Base-by-base conservation (phyloP, 1,284 basidiomycete genomes). In the Sphagnurus paluster region DNA sequence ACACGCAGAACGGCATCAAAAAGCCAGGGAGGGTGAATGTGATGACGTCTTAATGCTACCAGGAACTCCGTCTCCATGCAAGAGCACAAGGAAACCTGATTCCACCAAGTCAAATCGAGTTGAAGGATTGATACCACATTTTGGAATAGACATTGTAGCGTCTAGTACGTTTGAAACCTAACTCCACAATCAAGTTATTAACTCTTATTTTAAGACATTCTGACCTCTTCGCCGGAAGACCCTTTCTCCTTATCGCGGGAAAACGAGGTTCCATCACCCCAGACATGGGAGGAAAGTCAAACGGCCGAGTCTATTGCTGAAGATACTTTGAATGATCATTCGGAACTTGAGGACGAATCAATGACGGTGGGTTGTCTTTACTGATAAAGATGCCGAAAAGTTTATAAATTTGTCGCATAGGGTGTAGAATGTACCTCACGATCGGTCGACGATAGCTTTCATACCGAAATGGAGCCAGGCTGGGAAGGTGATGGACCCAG, bases 31-130 rank as follows among this genome's bases (percentile, higher is more conserved):
- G 32, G 65, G 66, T n/a, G 59, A 64, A 17, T 69, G 68, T 28
- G 62, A 69, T 2, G 74, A 75, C 52, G 66, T 79, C 6, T 63
- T 63, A 14, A 72, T 75, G 66, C 66, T 84, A 9, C 82, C 83
- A n/a, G 74, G 72, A 0, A 83, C 79, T 23, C 82, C 84, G 0
- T 83, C 81, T 2, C 81, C 80, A 1, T 67, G 73, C 44, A 83
- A 80, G 44, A 37, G 19, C 25, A 16, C 19, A 13, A 51, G 43
- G 35, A 57, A 48, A n/a, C 30, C 49, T 23, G 43, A 36, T 10
- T 24, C 26, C 17, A 44, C 57, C 28, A 52, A 57, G 2, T 44
- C 52, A 2, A 59, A 50, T 6, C 51, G 44, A 7, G 62, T 62
- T 24, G 72, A 74, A 41, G 66, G 62, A 11, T 59, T 76, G 16